Base-by-base conservation (phyloP, 2,329 filamentous ascomycete genomes). In the Nigrospora sphaerica region DNA sequence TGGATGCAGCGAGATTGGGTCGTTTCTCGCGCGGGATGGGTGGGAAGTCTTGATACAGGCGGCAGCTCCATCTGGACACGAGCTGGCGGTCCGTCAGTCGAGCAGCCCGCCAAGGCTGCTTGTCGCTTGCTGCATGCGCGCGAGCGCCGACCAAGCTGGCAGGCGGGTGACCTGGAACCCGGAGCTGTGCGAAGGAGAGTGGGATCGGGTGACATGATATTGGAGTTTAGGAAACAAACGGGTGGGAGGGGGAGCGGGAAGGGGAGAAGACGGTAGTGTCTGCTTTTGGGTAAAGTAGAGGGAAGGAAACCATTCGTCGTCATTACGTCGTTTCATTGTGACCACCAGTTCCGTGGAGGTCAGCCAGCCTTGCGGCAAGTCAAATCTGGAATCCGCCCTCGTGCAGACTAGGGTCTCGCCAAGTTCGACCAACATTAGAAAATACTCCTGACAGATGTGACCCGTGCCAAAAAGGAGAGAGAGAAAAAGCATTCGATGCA, bases 311-410 rank as follows among this genome's bases (percentile, higher is more conserved):
- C 39, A 54, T 54, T 53, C 40, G 53, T 54, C 50, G 59, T 69
- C 68, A 61, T 70, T 59, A 69, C 62, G 59, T 70, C 68, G 61
- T 72, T 62, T 70, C 65, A 59, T 67, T 62, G 62, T 59, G 57
- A 62, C 68, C 66, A 66, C 67, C 68, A 65, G 70, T 64, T 68
- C 58, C 52, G 59, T 55, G 55, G 62, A 66, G 67, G 66, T 32
- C 36, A 32, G 34, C 68, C 64, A 77, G 78, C 77, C 76, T 81
- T 71, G 77, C 75, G 76, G 77, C 76, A 77, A 75, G 71, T 73
- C 71, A 78, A 71, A 78, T 81, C 77, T 81, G 75, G 68, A 68
- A 66, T 54, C 28, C 18, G 66, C 61, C 58, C 63, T 67, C 71
- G 65, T 62, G 62, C 62, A 54, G 66, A 62, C 65, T 61, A 63